Evolutionary conservation across 2,329 filamentous ascomycete genomes (phyloP), one percentile per base, ranked within the genome.

Genomic region (Elsinoe fawcettii): DNA sequence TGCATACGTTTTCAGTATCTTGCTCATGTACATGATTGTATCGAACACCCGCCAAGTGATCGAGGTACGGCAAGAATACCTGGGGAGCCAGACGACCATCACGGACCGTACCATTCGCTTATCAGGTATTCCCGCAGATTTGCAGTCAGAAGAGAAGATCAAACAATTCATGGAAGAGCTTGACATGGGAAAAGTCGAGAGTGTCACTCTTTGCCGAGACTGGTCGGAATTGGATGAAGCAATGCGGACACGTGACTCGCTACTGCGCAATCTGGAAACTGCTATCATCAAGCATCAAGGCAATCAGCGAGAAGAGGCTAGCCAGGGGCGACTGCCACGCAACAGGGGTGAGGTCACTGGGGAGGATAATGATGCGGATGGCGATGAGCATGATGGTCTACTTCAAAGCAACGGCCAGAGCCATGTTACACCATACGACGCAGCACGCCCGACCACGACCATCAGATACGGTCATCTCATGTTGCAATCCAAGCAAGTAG

Each of bases 41-140:
- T 80, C 80, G 41, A 86, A 96, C 72, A 97, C 93, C 0, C 83
- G 86, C 63, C 86, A 84, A 59, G 86, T 99, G 55, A 95, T 97
- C 62, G 82, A 85, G 58, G 81, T 92, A 27, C 80, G 93, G 22
- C 93, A 99, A 70, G 84, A 90, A 59, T 99, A 96, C 67, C 79
- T 99, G 8, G 93, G 93, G 11, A 90, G 86, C 20, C 92, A 97
- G 71, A 91, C 88, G 0, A 97, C 92, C n/a, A 83, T 96, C 54
- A 97, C 93, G 1, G 93, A 99, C 71, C 84, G 91, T 30, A 99
- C 93, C 0, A 91, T 99, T 65, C 85, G 90, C 22, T 74, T 99
- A 16, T 93, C 92, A 0, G 92, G 92, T 0, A 92, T 99, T 20
- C 93, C 95, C 0, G 68, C 72, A 2, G 84, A 92, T 22, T 73